Percentiles rank a stretch among this genome's conserved stretches.
These are phyloP conservation scores for Exophiala xenobiotica DNA, from an alignment of 2,329 filamentous ascomycete species.

Conservation along the genomic window DNA sequence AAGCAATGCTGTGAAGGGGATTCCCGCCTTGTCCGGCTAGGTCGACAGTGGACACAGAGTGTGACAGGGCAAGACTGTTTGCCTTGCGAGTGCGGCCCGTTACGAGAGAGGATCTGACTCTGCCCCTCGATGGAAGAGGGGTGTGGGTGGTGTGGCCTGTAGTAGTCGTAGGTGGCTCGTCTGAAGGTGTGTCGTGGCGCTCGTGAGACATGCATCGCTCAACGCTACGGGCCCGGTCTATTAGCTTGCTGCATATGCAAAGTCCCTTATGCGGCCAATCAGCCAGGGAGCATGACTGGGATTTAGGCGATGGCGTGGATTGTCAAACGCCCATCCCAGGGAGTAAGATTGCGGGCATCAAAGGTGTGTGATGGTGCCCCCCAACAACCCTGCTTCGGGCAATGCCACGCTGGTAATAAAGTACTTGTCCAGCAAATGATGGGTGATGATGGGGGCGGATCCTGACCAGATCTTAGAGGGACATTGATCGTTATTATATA, in stretches of 20 bases:
- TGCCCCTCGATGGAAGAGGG: conserved; percentile 14
- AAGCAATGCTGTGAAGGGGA: conserved; percentile 1
- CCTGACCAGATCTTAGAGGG: not conserved
- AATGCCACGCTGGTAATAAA: not conserved
- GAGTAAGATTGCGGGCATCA: conserved; percentile 23
- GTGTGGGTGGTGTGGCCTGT: conserved; percentile 12
- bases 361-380: too few species aligned
- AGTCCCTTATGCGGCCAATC: conserved; percentile 24
- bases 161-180: conserved; percentile 12
- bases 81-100: conserved; percentile 21
- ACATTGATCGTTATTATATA: not conserved
- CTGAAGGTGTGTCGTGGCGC: conserved; percentile 17
- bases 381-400: not conserved
- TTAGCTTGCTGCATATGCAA: conserved; percentile 21
- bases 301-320: conserved; percentile 9
- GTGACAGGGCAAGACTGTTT: conserved; percentile 13
- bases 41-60: not conserved
- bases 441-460: not conserved
- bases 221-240: conserved; percentile 18
- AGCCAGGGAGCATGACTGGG: not conserved
- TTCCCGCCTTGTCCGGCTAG: conserved; percentile 1
- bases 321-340: conserved; percentile 12
- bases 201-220: conserved; percentile 23
- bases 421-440: not conserved
- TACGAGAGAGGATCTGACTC: conserved; percentile 12